Evolutionary conservation across 371 early-diverging fungal species (phyloP).

Genomic region (Syncephalastrum racemosum): DNA sequence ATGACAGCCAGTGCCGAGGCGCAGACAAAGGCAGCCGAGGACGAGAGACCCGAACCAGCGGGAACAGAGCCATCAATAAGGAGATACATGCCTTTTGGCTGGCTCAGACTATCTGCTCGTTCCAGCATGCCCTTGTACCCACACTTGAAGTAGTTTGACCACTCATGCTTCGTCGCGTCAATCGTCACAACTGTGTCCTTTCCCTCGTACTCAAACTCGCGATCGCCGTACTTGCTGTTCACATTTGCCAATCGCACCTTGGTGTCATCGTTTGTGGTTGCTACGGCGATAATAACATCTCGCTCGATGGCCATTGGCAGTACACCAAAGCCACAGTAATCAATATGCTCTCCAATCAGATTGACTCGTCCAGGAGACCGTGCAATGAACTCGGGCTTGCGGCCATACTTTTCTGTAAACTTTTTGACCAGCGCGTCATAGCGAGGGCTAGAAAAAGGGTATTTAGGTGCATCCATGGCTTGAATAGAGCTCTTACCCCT

Average conservation of each 20-base stretch:
- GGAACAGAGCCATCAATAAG: constrained; percentile 83
- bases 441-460: constrained; percentile 40
- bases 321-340: constrained; percentile 93
- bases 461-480: neutral
- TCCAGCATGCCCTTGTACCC: constrained; percentile 83
- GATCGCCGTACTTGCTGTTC: constrained; percentile 59
- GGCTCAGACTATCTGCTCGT: constrained; percentile 40
- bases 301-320: constrained; percentile 95
- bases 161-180: constrained; percentile 65
- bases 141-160: constrained; percentile 90
- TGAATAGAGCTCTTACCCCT: constrained; percentile 34
- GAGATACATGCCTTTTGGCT: constrained; percentile 68
- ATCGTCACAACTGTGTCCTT: constrained; percentile 63
- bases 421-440: constrained; percentile 52
- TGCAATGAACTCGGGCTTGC: constrained; percentile 76
- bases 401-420: constrained; percentile 65
- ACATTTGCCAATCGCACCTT: constrained; percentile 66
- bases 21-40: constrained; percentile 85
- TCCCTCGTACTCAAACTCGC: constrained; percentile 60
- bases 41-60: constrained; percentile 84
- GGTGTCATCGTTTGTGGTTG: constrained; percentile 45
- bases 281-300: constrained; percentile 80
- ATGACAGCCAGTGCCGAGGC: constrained; percentile 73
- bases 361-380: constrained; percentile 94
- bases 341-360: constrained; percentile 96